Evolutionary conservation across 352 stramenopile species (phyloP).

Genomic region (Phytophthora meadii): DNA sequence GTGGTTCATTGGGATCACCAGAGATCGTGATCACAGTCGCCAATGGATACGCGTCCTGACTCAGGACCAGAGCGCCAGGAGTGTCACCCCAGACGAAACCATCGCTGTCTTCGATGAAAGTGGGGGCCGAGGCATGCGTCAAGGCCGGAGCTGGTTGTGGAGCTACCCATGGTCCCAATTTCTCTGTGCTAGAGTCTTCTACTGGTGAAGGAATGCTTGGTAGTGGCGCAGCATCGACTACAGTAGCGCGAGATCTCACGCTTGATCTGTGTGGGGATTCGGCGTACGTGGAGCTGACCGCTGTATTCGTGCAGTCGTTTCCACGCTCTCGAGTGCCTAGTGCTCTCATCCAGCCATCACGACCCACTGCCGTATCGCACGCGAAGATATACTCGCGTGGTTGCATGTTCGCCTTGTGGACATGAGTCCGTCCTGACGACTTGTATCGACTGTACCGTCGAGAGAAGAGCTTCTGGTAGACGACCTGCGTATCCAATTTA

Average conservation of each 20-base stretch:
- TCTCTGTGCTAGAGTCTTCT: slow-evolving; percentile 1
- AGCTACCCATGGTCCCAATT: slow-evolving; percentile 7
- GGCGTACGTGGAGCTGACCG: slow-evolving; percentile 15
- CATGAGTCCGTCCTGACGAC: slow-evolving; percentile 36
- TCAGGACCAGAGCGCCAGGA: background rate
- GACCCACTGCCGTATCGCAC: slow-evolving; percentile 38
- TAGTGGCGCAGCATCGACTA: slow-evolving; percentile 5
- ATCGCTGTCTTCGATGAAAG: slow-evolving; percentile 34
- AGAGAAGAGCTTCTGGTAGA: slow-evolving; percentile 41
- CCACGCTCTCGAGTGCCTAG: slow-evolving; percentile 26
- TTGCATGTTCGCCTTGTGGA: slow-evolving; percentile 30
- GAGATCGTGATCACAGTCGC: slow-evolving; percentile 36
- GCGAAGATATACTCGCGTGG: slow-evolving; percentile 48
- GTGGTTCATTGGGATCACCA: slow-evolving; percentile 30
- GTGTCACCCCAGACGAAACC: slow-evolving; percentile 22
- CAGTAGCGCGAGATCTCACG: slow-evolving; percentile 7
- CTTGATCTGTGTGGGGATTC: slow-evolving; percentile 20
- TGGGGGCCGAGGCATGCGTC: slow-evolving; percentile 26
- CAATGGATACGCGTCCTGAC: slow-evolving; percentile 21
- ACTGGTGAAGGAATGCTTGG: background rate
- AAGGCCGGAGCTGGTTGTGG: slow-evolving; percentile 7
- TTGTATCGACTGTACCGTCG: slow-evolving; percentile 46
- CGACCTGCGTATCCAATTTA: slow-evolving; percentile 41
- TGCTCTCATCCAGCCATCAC: slow-evolving; percentile 49
- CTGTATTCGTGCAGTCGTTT: slow-evolving; percentile 19